Evolutionary conservation across 257 asterid genomes (phyloP).

Genomic region (Thymus mandschuricus): DNA sequence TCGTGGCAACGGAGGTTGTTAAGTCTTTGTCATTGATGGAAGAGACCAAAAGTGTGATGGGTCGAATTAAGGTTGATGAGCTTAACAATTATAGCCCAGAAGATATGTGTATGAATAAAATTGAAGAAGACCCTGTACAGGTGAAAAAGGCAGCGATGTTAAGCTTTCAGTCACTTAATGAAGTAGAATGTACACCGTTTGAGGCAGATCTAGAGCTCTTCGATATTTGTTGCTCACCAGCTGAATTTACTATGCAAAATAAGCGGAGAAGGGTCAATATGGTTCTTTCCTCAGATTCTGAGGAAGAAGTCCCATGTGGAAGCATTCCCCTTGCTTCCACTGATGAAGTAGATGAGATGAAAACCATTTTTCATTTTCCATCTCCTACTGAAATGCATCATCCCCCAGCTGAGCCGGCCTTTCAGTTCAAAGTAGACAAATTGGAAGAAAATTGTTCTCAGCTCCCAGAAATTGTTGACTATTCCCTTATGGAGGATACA

Average conservation of each 20-base stretch:
- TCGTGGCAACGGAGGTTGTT: conserved; percentile 76
- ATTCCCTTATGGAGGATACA: conserved; percentile 41
- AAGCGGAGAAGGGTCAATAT: conserved; percentile 54
- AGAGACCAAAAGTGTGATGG: conserved; percentile 42
- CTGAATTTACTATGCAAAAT: conserved; percentile 49
- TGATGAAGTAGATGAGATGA: conserved; percentile 42
- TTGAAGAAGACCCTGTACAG: conserved; percentile 44
- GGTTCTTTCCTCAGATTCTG: conserved; percentile 82
- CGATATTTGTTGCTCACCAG: conserved; percentile 66
- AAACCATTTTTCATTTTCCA: conserved; percentile 35
- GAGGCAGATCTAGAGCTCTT: conserved; percentile 47
- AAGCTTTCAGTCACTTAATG: conserved; percentile 54
- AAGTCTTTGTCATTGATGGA: conserved; percentile 59
- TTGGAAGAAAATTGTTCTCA: conserved; percentile 44
- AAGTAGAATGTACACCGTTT: conserved; percentile 48
- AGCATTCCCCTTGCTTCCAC: conserved; percentile 41
- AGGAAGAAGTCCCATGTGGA: conserved; percentile 57
- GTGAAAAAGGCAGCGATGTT: conserved; percentile 75
- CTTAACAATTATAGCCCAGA: conserved; percentile 30
- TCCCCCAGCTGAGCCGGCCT: conserved; percentile 40
- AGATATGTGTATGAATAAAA: conserved; percentile 27
- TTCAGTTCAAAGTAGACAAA: conserved; percentile 42
- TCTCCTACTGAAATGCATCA: conserved; percentile 39
- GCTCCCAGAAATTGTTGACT: conserved; percentile 39
- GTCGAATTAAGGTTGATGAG: conserved; percentile 41